Percentiles rank a stretch among this genome's conserved stretches.
Evolutionary conservation across 192 early-diverging fungal genomes (phyloP).

Genomic region (Anaeromyces robustus): DNA sequence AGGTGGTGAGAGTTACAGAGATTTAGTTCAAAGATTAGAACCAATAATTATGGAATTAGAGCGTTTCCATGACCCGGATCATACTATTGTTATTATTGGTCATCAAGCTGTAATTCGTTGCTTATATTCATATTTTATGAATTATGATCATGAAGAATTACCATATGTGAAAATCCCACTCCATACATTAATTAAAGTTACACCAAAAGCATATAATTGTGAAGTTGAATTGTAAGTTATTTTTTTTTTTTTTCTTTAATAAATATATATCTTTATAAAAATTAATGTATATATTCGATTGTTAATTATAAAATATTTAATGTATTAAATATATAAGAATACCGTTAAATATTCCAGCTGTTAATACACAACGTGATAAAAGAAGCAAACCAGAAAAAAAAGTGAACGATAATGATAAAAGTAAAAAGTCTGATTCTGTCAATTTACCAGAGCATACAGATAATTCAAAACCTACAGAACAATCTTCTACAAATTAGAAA

Average conservation of each 20-base stretch:
- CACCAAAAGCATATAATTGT: slow-evolving; percentile 92
- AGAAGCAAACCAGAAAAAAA: background rate
- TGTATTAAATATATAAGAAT: no score
- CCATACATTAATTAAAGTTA: slow-evolving; percentile 92
- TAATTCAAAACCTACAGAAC: no score
- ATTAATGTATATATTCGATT: no score
- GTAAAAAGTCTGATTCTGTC: no score
- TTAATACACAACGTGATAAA: slow-evolving; percentile 73
- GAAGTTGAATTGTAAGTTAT: slow-evolving; percentile 68
- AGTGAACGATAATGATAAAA: no score
- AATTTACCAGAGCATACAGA: no score
- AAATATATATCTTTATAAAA: background rate
- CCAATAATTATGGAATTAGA: slow-evolving; percentile 95
- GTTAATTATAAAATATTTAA: no score
- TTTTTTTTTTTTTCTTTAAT: background rate
- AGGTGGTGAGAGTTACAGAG: slow-evolving; percentile 70
- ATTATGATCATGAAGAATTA: slow-evolving; percentile 81
- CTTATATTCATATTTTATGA: slow-evolving; percentile 96
- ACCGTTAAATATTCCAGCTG: slow-evolving; percentile 90
- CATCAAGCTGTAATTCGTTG: slow-evolving; percentile 96
- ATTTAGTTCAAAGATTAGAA: slow-evolving; percentile 89
- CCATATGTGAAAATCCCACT: slow-evolving; percentile 98
- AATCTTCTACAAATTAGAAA: no score
- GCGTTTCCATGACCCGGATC: slow-evolving; percentile 26
- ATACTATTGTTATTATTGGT: slow-evolving; percentile 88